Percentiles rank a stretch among this genome's conserved stretches.
Conservation (phyloP, 2,329 filamentous ascomycete genomes). For the Alternaria ethzedia region DNA sequence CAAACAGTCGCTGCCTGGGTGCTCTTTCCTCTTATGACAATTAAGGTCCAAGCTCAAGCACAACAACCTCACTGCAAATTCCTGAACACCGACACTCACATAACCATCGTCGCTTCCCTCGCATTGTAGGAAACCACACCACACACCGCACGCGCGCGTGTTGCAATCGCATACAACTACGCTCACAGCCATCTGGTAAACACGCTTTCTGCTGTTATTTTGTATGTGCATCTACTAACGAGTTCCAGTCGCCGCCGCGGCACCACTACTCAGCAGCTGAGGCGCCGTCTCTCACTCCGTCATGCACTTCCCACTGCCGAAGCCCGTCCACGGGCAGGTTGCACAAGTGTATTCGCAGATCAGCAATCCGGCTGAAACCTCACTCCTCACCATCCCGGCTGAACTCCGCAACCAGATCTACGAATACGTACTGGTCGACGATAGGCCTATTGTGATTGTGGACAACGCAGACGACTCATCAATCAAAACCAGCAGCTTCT, state of each 20-base stretch:
- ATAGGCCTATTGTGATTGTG: fast-evolving
- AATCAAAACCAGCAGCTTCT: fast-evolving
- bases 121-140: too few relatives aligned
- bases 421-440: neutral
- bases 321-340: neutral
- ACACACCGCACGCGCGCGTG: fast-evolving
- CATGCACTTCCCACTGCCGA: neutral
- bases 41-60: neutral
- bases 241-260: neutral
- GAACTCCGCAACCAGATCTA: neutral
- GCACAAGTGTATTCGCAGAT: neutral
- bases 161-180: neutral
- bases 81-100: neutral
- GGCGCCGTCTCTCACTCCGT: neutral
- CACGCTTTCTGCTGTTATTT: fast-evolving
- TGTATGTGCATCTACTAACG: neutral
- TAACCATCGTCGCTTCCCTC: neutral
- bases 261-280: neutral
- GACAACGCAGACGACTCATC: neutral
- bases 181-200: neutral
- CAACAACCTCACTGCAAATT: neutral
- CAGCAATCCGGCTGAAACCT: neutral
- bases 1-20: neutral
- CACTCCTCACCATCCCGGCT: neutral
- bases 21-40: neutral